Evolutionary conservation across 2,329 filamentous ascomycete species (phyloP).

Genomic region (Calcarisporium arbuscula): DNA sequence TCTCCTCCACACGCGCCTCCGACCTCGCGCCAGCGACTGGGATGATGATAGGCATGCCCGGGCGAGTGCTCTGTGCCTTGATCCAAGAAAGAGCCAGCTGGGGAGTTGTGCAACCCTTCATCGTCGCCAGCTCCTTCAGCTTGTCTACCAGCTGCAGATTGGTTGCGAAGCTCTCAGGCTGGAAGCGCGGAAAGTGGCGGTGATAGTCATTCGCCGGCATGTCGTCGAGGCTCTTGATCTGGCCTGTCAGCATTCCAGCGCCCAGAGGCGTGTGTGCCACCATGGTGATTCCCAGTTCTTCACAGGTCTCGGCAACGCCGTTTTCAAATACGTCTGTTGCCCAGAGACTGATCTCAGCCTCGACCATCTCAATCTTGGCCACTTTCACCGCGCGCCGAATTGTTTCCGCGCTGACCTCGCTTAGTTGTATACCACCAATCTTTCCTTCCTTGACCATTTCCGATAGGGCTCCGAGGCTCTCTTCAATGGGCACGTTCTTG

Average conservation of each 20-base stretch:
- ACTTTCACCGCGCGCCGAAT: conserved; percentile 44
- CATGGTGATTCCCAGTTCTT: too few relatives aligned
- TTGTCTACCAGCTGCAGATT: conserved; percentile 57
- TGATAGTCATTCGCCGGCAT: conserved; percentile 46
- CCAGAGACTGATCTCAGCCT: conserved; percentile 49
- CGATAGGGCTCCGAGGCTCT: conserved; percentile 41
- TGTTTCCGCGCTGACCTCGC: conserved; percentile 36
- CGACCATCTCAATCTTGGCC: conserved; percentile 42
- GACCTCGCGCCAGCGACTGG: conserved; percentile 62
- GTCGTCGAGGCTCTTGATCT: conserved; percentile 47
- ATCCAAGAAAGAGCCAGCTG: conserved; percentile 66
- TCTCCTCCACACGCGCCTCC: conserved; percentile 52
- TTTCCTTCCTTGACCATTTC: conserved; percentile 43
- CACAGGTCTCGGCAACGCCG: conserved; percentile 19
- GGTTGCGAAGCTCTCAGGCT: conserved; percentile 52
- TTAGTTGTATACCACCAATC: conserved; percentile 47
- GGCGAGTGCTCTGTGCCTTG: conserved; percentile 38
- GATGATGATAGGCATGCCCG: conserved; percentile 52
- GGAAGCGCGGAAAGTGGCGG: conserved; percentile 49
- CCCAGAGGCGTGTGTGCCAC: conserved; percentile 47
- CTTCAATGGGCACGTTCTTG: conserved; percentile 33
- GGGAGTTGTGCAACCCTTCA: conserved; percentile 53
- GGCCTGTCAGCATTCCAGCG: conserved; percentile 43
- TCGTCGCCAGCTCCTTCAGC: conserved; percentile 49
- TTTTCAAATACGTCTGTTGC: conserved; percentile 52